Conservation (phyloP, 257 asterid species). For the Phtheirospermum japonicum region DNA sequence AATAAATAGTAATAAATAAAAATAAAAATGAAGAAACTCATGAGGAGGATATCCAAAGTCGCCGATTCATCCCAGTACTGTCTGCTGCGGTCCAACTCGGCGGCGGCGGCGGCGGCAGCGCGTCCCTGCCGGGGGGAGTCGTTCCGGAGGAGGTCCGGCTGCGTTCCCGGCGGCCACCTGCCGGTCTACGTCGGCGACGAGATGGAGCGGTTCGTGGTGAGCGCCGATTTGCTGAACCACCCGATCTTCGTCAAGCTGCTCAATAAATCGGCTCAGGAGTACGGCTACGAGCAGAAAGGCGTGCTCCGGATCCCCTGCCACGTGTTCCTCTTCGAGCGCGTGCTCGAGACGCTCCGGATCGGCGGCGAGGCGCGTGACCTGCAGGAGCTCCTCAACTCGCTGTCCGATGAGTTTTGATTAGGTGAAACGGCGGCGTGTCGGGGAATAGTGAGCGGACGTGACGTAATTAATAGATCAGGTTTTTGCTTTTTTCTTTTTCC, state of each 20-base stretch:
- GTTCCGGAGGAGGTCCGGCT: conserved; percentile 25
- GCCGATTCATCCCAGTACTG: conserved; percentile 56
- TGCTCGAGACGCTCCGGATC: conserved; percentile 52
- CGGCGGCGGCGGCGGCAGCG: no score
- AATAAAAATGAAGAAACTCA: conserved; percentile 50
- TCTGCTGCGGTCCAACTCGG: conserved; percentile 35
- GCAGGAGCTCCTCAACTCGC: conserved; percentile 42
- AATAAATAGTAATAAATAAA: background rate
- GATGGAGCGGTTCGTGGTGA: conserved; percentile 69
- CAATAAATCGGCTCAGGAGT: conserved; percentile 61
- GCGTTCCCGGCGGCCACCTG: conserved; percentile 65
- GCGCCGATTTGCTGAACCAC: conserved; percentile 5
- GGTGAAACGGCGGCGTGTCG: background rate
- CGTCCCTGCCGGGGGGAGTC: no score
- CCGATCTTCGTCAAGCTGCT: conserved; percentile 46
- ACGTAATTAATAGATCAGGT: background rate
- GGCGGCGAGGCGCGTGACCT: conserved; percentile 41
- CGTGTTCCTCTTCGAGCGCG: conserved; percentile 25
- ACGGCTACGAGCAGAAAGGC: conserved; percentile 66
- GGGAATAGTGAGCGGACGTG: no score
- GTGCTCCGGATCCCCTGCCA: conserved; percentile 69
- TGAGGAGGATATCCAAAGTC: conserved; percentile 51
- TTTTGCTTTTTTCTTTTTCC: background rate
- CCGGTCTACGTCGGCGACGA: conserved; percentile 80
- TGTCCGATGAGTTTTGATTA: conserved; percentile 30